phyloP scores from a whole-genome alignment of 352 stramenopile genomes.

The Nothophytophthora sp. region DNA sequence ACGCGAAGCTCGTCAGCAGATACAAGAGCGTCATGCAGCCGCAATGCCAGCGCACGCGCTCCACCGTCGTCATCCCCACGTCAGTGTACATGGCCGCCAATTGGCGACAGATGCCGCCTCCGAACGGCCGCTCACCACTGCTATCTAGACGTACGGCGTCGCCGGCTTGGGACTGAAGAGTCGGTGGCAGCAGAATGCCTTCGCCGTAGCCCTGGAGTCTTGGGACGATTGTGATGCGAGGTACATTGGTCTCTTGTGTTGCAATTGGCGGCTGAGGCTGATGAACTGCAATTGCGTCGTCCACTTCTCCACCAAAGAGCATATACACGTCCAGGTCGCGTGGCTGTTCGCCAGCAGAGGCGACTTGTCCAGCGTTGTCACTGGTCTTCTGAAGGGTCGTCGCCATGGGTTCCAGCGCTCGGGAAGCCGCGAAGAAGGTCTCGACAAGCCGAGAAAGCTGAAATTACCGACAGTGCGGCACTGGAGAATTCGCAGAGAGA shows the following conservation, averaged over 20 bases:
- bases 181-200: neutral
- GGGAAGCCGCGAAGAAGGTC: too few species aligned
- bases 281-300: conserved; percentile 1
- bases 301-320: conserved; percentile 4
- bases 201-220: conserved; percentile 6
- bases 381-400: too few species aligned
- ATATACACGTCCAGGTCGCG: conserved; percentile 15
- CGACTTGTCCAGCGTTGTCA: too few species aligned
- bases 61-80: conserved; percentile 34
- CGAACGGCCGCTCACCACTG: conserved; percentile 12
- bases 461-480: too few species aligned
- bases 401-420: too few species aligned
- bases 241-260: conserved; percentile 2
- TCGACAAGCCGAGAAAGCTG: too few species aligned
- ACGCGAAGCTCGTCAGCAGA: conserved; percentile 31
- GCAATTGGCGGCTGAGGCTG: conserved; percentile 2
- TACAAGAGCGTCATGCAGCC: conserved; percentile 40
- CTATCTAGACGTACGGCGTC: too few species aligned
- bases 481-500: too few species aligned
- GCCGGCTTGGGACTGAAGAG: too few species aligned
- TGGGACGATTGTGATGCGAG: conserved; percentile 3
- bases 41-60: conserved; percentile 35
- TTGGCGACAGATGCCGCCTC: conserved; percentile 14
- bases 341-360: too few species aligned
- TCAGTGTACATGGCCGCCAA: conserved; percentile 35